Base-by-base conservation (phyloP, 352 stramenopile species). In the Globisporangium uncinulatum region DNA sequence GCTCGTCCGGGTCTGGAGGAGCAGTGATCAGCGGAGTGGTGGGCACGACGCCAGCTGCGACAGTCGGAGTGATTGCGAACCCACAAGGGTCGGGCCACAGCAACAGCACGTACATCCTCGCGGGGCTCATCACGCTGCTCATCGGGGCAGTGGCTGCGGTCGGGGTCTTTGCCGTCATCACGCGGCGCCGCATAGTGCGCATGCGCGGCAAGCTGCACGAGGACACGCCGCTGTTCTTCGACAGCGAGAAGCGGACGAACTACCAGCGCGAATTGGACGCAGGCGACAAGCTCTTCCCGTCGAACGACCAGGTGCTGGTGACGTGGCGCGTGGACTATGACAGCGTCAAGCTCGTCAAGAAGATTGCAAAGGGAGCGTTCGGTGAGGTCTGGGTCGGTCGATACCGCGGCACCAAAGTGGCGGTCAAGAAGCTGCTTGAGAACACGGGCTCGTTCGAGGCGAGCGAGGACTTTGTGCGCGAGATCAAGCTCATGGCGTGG, bases 401-500 rank as follows among this genome's bases (percentile, higher is more conserved):
- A 49, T 90, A 90, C 56, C 72, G 74, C 19, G 76, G 78, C 57
- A 45, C 53, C 5, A 78, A 71, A 43, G 76, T 87, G 21, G 79
- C 79, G 17, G 76, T 87, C 7, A 89, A 89, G 66, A 67, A 72
- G 20, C 52, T 87, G 56, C 61, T 86, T 41, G 70, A 81, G 6
- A 65, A 72, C 1, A 56, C 78, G 43, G 61, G 69, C 6, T 79
- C 72, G 21, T 57, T 81, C 36, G 76, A 80, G 13, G 60, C 66
- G 4, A 89, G 73, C 39, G 74, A 89, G 63, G 65, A 77, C 15
- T 89, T 89, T 53, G 68, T 89, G 46, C 72, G 67, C 44, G 79
- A 89, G 53, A 73, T 86, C 46, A 89, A 89, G 51, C 65, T 89
- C 36, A 84, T 87, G 74, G 76, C 79, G 41, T 86, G 76, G 74